Evolutionary conservation across 1,284 basidiomycete genomes (phyloP).

Genomic region (Apiotrichum gamsii): DNA sequence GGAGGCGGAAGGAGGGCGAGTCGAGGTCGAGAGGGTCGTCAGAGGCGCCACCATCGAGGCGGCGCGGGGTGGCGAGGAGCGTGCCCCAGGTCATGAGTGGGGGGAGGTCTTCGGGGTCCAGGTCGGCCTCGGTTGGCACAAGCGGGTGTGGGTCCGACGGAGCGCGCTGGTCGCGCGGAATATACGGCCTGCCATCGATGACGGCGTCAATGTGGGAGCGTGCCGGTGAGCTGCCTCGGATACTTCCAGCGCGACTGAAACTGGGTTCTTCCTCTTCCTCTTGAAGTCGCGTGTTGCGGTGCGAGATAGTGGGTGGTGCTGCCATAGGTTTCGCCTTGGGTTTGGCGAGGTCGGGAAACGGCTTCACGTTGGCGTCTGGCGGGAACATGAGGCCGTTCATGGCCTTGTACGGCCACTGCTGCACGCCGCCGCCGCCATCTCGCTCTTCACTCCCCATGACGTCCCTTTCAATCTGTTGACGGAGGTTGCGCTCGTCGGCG

Average conservation of each 20-base stretch:
- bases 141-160: not conserved
- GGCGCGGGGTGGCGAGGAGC: slow-evolving; percentile 63
- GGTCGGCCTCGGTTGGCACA: slow-evolving; percentile 8
- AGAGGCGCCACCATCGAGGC: slow-evolving; percentile 58
- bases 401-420: slow-evolving; percentile 77
- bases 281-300: slow-evolving; percentile 69
- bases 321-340: not conserved
- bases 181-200: slow-evolving; percentile 60
- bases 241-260: slow-evolving; percentile 50
- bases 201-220: slow-evolving; percentile 80
- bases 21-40: slow-evolving; percentile 51
- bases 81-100: slow-evolving; percentile 93
- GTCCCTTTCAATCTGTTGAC: slow-evolving; percentile 43
- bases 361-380: slow-evolving; percentile 79
- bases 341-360: slow-evolving; percentile 51
- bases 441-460: slow-evolving; percentile 62
- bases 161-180: slow-evolving; percentile 15
- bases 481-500: slow-evolving; percentile 22
- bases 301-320: slow-evolving; percentile 62
- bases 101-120: slow-evolving; percentile 72
- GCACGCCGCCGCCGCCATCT: slow-evolving; percentile 50
- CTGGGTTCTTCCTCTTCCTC: slow-evolving; percentile 52
- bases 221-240: slow-evolving; percentile 69
- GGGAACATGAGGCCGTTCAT: slow-evolving; percentile 82
- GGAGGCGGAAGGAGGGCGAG: slow-evolving; percentile 61